Conservation (phyloP, 2,329 filamentous ascomycete genomes). For the Alternaria novae-zelandiae region DNA sequence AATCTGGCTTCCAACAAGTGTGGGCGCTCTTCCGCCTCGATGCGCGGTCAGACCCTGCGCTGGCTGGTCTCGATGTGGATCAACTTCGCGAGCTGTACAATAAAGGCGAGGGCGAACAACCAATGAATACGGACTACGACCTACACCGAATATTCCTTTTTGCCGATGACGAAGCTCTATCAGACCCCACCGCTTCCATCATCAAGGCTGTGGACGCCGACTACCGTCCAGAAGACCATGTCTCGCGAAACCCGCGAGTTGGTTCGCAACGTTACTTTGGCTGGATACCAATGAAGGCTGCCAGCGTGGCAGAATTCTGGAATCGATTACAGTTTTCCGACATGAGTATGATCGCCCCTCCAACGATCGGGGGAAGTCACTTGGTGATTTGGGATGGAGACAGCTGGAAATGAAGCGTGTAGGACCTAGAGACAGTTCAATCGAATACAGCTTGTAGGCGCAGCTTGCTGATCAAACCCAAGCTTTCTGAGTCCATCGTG, state of each 20-base stretch:
- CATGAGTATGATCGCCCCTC: slow-evolving; percentile 2
- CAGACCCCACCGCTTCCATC: neutral
- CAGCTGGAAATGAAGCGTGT: neutral
- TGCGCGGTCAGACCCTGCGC: slow-evolving; percentile 15
- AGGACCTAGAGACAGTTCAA: neutral
- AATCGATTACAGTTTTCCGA: neutral
- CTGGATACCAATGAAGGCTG: slow-evolving; percentile 10
- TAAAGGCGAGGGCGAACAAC: slow-evolving; percentile 11
- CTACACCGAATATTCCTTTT: slow-evolving; percentile 13
- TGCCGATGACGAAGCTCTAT: slow-evolving; percentile 14
- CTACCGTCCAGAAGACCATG: slow-evolving; percentile 10
- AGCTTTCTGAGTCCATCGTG: neutral
- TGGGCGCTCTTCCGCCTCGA: slow-evolving; percentile 22
- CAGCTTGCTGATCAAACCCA: neutral
- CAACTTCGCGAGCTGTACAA: slow-evolving; percentile 21
- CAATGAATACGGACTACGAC: slow-evolving; percentile 11
- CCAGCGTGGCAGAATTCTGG: slow-evolving; percentile 6
- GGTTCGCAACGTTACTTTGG: slow-evolving; percentile 14
- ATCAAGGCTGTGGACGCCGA: slow-evolving; percentile 15
- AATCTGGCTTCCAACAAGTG: slow-evolving; percentile 8
- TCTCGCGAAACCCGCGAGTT: slow-evolving; percentile 3
- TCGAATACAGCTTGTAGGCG: neutral
- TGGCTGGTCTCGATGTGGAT: slow-evolving; percentile 14
- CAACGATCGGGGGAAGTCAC: slow-evolving; percentile 8
- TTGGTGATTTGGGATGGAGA: slow-evolving; percentile 4